Evolutionary conservation across 2,329 filamentous ascomycete genomes (phyloP), one percentile per base, ranked within the genome.

Genomic region (Neofusicoccum sp.): DNA sequence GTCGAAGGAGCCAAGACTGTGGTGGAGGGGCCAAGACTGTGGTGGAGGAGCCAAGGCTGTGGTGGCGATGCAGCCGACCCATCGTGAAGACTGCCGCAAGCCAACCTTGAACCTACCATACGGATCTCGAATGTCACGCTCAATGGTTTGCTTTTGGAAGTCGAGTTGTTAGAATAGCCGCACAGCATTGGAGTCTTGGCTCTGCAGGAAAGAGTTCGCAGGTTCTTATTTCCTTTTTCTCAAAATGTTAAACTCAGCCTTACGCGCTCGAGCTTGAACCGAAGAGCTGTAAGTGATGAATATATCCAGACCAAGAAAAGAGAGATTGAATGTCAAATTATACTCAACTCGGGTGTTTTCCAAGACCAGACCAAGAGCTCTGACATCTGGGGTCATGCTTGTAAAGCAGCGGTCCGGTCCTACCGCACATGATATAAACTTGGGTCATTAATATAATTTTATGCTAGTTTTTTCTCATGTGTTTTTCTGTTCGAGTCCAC

Each of bases 161-260:
- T 7, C 29, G 34, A 49, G 29, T 12, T 6, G 9, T 29, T 49
- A 12, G 12, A 34, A 29, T 49, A 49, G 47, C 47, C 47, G 47
- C 47, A 49, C n/a, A 14, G 33, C 34, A 28, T 29, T 49, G 29
- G 45, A 12, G 2, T 33, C 28, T 49, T 49, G 47, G 47, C 47
- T 9, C 11, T 9, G 37, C 37, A 39, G 14, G 37, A 12, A 39
- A 34, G 47, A 49, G 11, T 49, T 49, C 22, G 22, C 22, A 22
- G 22, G 22, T 49, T 49, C 29, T 34, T 33, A 33, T 49, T 49
- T 16, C 29, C 47, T 33, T 49, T 12, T 22, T 22, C 22, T 22
- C 29, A 34, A 49, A 49, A 49, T 34, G 33, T 34, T 49, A 49
- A 49, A 14, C 47, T 49, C 47, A 49, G 47, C 47, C 47, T 34